Conservation (phyloP, 2,329 filamentous ascomycete species). For the Teratosphaeria gauchensis region DNA sequence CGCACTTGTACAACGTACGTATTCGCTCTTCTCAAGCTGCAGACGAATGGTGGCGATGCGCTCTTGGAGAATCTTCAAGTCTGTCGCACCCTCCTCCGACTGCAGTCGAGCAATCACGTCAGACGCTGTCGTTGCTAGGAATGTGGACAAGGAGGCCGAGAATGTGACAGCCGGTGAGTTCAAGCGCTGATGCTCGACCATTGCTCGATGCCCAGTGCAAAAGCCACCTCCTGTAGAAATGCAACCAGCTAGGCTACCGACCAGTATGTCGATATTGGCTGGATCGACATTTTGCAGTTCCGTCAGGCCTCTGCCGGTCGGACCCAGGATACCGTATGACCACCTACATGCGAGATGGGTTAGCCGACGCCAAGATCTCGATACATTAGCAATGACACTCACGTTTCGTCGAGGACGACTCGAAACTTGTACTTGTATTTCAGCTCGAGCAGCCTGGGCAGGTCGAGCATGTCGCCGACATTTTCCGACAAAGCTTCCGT, state of each 20-base stretch:
- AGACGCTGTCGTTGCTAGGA: conserved; percentile 90
- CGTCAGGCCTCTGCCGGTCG: conserved; percentile 83
- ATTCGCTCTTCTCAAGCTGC: conserved; percentile 85
- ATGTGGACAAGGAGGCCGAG: conserved; percentile 85
- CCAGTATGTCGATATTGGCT: conserved; percentile 90
- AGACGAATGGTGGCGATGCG: conserved; percentile 71
- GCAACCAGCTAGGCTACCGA: conserved; percentile 82
- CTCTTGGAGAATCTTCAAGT: conserved; percentile 30
- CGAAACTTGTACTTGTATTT: conserved; percentile 97
- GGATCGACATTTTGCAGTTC: conserved; percentile 96
- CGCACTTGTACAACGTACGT: conserved; percentile 72
- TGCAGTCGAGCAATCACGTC: conserved; percentile 82
- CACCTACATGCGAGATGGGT: too few species aligned
- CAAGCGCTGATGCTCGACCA: conserved; percentile 93
- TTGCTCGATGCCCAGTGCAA: conserved; percentile 82
- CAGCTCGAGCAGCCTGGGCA: conserved; percentile 84
- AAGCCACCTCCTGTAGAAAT: conserved; percentile 94
- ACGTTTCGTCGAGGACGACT: conserved; percentile 92
- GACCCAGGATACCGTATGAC: conserved; percentile 90
- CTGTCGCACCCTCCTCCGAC: too few species aligned
- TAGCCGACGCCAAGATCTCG: too few species aligned
- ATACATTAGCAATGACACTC: conserved; percentile 22
- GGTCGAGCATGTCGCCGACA: conserved; percentile 70
- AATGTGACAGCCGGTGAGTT: conserved; percentile 88
- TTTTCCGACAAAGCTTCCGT: conserved; percentile 93